Evolutionary conservation across 1,139 yeast genomes (phyloP).

Genomic region (Trichomonascaceae sp.): DNA sequence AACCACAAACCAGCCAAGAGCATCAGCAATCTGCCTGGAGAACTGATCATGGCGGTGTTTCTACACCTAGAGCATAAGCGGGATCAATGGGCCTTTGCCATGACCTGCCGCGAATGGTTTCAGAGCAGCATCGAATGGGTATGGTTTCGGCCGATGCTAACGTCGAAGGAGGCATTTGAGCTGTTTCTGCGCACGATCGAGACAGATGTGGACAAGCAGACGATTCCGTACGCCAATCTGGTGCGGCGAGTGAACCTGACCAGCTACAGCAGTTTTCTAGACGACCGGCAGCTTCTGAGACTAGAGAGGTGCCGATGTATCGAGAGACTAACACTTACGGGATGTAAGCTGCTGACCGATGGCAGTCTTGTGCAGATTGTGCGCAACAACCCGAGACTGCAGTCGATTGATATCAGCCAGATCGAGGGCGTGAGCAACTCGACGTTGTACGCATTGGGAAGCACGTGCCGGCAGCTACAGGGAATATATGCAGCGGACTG

Average conservation of each 20-base stretch:
- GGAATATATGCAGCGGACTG: constrained; percentile 89
- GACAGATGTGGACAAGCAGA: constrained; percentile 4
- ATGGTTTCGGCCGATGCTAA: constrained; percentile 80
- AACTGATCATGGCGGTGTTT: constrained; percentile 58
- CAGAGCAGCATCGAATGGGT: constrained; percentile 64
- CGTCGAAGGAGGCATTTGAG: constrained; percentile 38
- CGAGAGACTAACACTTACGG: constrained; percentile 76
- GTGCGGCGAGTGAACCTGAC: constrained; percentile 74
- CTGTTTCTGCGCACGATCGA: constrained; percentile 15
- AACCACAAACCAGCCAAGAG: too few species aligned
- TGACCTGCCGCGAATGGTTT: constrained; percentile 78
- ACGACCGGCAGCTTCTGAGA: constrained; percentile 40
- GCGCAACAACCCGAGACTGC: constrained; percentile 52
- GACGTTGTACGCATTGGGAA: constrained; percentile 57
- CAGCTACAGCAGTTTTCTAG: constrained; percentile 54
- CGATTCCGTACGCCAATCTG: constrained; percentile 44
- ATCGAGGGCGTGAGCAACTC: constrained; percentile 56
- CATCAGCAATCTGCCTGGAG: constrained; percentile 60
- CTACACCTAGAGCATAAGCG: constrained; percentile 47
- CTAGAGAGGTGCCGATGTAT: constrained; percentile 44
- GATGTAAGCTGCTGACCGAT: constrained; percentile 57
- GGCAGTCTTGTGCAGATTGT: constrained; percentile 49
- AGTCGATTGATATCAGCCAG: constrained; percentile 84
- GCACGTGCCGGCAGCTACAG: constrained; percentile 63
- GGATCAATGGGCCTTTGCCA: constrained; percentile 55